Base-by-base conservation (phyloP, 2,329 filamentous ascomycete genomes). In the Aspergillus arachidicola region DNA sequence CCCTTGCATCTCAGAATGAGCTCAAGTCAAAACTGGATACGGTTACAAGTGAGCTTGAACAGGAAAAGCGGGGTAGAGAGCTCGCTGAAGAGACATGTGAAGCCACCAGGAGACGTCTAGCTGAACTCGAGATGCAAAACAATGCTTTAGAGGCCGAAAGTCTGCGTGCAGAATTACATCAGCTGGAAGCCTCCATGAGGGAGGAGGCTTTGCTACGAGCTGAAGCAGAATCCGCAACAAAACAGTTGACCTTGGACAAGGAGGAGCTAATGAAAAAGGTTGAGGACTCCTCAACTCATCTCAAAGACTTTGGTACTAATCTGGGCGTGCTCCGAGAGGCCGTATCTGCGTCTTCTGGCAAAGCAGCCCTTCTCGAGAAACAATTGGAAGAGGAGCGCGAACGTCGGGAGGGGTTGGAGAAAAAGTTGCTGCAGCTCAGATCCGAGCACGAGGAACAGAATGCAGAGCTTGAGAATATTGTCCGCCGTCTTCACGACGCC, bases 11-110 rank as follows among this genome's bases (percentile, higher is more conserved):
- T 6, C 93, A 97, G 66, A 89, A 87, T 60, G 93, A 96, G 63
- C 82, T 97, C n/a, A 90, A 91, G 67, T 84, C 86, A n/a, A 90
- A 88, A 65, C 77, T 96, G 1, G 91, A 95, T 48, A 84, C 86
- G 21, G 75, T 92, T 57, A 85, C 83, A 26, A 80, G 84, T 4
- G 93, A 97, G 62, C 82, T 96, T 1, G 89, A 93, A 36, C 88
- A 92, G 0, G 96, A 99, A 79, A 92, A 85, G 73, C 90, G 87
- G 64, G 90, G 92, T 6, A 88, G 93, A 57, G 89, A 93, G 71
- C 82, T 97, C 16, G 93, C 95, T 0, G 95, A 99, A 73, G 94
- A 97, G 63, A 96, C 92, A 2, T 86, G 91, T 6, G 89, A 89
- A 69, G 91, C 92, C 30, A 90, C 94, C 2, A 91, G 97, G 75